A percentile compares a stretch with the other conserved stretches of the same genome.
phyloP scores from a whole-genome alignment of 306 rosid species.

The Dryas octopetala region DNA sequence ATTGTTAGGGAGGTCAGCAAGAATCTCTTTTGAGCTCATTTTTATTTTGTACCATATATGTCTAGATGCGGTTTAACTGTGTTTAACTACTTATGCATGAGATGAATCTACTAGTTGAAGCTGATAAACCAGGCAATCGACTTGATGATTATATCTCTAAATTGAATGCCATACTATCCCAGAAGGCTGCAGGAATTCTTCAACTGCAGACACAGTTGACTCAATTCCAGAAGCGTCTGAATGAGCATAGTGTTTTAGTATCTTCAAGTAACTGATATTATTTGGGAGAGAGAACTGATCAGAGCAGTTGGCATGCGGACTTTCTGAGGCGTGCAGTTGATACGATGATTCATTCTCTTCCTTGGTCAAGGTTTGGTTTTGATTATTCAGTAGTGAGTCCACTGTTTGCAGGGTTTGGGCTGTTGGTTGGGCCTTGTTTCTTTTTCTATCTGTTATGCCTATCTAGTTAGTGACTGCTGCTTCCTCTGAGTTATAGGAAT shows the following conservation, averaged over 20 bases:
- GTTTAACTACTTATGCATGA: slow-evolving; percentile 49
- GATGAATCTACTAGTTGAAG: slow-evolving; percentile 79
- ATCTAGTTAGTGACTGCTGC: neutral
- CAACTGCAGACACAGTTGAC: slow-evolving; percentile 82
- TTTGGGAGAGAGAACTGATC: slow-evolving; percentile 26
- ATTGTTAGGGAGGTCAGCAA: slow-evolving; percentile 70
- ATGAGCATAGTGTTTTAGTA: slow-evolving; percentile 61
- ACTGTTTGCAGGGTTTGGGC: too few species aligned
- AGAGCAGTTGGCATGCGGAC: slow-evolving; percentile 9
- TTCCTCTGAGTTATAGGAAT: neutral
- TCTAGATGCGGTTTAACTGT: slow-evolving; percentile 15
- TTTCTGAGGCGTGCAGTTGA: neutral
- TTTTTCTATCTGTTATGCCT: neutral
- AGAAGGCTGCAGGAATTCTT: slow-evolving; percentile 74
- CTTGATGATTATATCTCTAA: slow-evolving; percentile 66
- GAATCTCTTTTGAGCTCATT: slow-evolving; percentile 8
- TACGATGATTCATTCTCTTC: neutral
- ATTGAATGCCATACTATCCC: slow-evolving; percentile 72
- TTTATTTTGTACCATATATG: neutral
- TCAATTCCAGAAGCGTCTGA: slow-evolving; percentile 72
- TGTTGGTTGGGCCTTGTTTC: neutral
- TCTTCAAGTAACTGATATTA: slow-evolving; percentile 49
- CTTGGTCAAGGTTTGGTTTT: slow-evolving; percentile 1
- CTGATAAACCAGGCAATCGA: slow-evolving; percentile 87
- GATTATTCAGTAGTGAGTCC: neutral